Conservation (phyloP, 495 filamentous ascomycete species). For the Penicillium coprophilum region DNA sequence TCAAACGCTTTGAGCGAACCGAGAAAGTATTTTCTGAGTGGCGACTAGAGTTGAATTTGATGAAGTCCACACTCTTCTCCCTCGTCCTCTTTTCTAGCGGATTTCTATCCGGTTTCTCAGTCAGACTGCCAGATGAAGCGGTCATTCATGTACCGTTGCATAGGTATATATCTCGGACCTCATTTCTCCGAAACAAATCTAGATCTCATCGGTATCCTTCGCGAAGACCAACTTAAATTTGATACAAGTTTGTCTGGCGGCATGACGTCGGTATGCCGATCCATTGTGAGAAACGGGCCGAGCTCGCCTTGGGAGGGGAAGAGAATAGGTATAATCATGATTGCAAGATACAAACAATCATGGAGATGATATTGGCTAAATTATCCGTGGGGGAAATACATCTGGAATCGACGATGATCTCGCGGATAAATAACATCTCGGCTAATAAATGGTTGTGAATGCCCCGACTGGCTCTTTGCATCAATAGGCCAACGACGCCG, state of each 20-base stretch:
- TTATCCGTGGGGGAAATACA: neutral
- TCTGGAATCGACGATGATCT: neutral
- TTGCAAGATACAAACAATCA: neutral
- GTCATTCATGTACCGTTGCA: neutral
- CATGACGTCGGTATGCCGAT: conserved; percentile 35
- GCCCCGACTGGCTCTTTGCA: conserved; percentile 18
- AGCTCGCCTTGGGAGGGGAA: neutral
- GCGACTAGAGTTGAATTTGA: neutral
- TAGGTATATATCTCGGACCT: neutral
- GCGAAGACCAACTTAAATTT: too few species aligned
- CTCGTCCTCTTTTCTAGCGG: neutral
- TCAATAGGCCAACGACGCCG: conserved; percentile 21
- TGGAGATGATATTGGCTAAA: neutral
- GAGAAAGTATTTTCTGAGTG: neutral
- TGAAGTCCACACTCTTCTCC: too few species aligned
- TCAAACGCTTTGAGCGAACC: neutral
- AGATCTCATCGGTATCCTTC: neutral
- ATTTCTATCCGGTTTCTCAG: too few species aligned
- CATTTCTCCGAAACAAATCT: neutral
- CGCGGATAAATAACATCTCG: conserved; percentile 11
- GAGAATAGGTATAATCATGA: neutral
- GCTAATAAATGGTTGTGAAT: conserved; percentile 19
- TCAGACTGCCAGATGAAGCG: neutral
- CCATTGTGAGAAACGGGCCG: conserved; percentile 4
- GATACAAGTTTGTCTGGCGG: neutral